These are phyloP conservation scores for Neofusicoccum laricinum DNA, from an alignment of 2,329 filamentous ascomycete species.

Conservation along the genomic window DNA sequence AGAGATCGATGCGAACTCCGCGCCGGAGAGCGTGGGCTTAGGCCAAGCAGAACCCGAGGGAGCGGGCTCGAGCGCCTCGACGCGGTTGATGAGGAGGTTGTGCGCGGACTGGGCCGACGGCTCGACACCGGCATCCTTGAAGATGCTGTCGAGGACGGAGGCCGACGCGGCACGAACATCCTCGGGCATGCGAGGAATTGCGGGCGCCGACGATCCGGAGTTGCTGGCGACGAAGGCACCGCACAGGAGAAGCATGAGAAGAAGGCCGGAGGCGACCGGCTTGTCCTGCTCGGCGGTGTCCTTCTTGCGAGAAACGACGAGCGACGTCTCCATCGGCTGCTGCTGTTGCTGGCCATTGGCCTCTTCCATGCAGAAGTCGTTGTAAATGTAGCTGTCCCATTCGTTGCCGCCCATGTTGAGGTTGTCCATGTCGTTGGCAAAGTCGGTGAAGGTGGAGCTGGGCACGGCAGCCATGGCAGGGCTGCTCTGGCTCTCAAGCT, in stretches of 20 bases:
- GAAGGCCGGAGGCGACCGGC: conserved; percentile 73
- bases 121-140: conserved; percentile 71
- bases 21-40: conserved; percentile 35
- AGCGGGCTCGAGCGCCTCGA: conserved; percentile 38
- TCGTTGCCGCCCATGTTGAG: conserved; percentile 72
- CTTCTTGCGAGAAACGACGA: conserved; percentile 43
- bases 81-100: conserved; percentile 51
- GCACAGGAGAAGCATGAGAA: conserved; percentile 94
- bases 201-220: conserved; percentile 64
- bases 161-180: conserved; percentile 77
- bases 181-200: conserved; percentile 74
- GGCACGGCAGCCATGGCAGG: conserved; percentile 47
- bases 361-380: conserved; percentile 64
- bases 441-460: conserved; percentile 64
- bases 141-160: conserved; percentile 73
- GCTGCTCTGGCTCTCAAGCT: conserved; percentile 60
- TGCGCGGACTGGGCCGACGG: conserved; percentile 35
- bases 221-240: conserved; percentile 95
- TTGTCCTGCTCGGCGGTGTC: conserved; percentile 42
- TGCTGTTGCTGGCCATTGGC: conserved; percentile 41
- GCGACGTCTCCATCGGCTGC: conserved; percentile 36
- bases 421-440: conserved; percentile 79
- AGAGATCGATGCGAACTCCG: conserved; percentile 35
- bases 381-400: conserved; percentile 81
- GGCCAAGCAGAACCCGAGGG: conserved; percentile 37